Conservation (phyloP, 2,329 filamentous ascomycete species). For the Penicillium rolfsii region DNA sequence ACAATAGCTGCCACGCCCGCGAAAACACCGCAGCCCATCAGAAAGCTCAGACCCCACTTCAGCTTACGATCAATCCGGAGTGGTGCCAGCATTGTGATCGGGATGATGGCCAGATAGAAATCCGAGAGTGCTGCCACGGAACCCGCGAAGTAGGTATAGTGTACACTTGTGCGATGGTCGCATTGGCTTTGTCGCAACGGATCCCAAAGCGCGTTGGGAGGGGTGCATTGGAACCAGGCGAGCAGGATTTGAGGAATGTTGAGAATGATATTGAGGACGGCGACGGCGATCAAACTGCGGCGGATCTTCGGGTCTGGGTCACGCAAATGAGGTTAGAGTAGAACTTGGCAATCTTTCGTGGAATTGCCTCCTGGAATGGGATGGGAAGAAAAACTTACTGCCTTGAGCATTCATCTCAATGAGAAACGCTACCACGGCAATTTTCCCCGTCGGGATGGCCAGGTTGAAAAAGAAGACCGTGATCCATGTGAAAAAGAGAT, state of each 20-base stretch:
- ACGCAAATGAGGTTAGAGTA: not conserved
- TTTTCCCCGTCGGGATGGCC: constrained; percentile 28
- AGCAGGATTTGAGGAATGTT: constrained; percentile 26
- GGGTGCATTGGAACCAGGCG: constrained; percentile 28
- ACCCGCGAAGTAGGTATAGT: constrained; percentile 28
- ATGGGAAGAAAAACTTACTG: constrained; percentile 15
- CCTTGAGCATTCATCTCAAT: constrained; percentile 29
- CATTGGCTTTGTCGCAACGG: constrained; percentile 22
- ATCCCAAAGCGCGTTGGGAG: constrained; percentile 25
- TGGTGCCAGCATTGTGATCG: constrained; percentile 25
- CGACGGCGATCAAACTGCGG: constrained; percentile 26
- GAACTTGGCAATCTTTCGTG: not conserved
- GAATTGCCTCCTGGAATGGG: not conserved
- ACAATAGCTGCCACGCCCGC: constrained; percentile 28
- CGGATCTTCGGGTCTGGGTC: constrained; percentile 27
- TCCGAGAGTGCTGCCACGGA: constrained; percentile 26
- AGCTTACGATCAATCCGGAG: constrained; percentile 26
- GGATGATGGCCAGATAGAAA: constrained; percentile 27
- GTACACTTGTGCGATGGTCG: constrained; percentile 24
- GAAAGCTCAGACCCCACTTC: constrained; percentile 29
- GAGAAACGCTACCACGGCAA: constrained; percentile 26
- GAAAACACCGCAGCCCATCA: constrained; percentile 29
- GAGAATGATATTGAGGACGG: constrained; percentile 24
- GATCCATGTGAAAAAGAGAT: constrained; percentile 28
- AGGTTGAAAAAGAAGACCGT: constrained; percentile 31